These are phyloP conservation scores for Macadamia tetraphylla DNA, from an alignment of 164 flowering plant genomes.

Conservation along the genomic window DNA sequence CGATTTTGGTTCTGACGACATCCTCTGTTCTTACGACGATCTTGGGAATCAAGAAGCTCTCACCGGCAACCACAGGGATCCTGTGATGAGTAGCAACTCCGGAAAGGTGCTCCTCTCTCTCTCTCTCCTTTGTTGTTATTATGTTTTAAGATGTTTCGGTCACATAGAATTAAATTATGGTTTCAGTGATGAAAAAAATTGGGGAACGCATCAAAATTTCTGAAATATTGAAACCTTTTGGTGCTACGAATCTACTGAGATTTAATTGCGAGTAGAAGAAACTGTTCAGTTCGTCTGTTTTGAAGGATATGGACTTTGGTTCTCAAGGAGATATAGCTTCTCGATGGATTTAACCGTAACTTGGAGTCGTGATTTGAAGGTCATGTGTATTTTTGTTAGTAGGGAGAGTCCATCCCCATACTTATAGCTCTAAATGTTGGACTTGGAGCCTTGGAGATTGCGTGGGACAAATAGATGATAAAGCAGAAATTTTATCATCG, in stretches of 20 bases:
- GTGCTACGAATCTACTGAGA: neutral
- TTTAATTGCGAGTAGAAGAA: neutral
- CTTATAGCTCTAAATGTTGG: too few species aligned
- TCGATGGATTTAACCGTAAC: too few species aligned
- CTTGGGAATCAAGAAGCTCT: slow-evolving; percentile 42
- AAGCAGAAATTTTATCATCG: neutral
- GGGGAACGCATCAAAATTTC: neutral
- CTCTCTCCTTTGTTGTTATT: neutral
- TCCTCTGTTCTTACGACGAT: slow-evolving; percentile 73
- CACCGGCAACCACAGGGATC: slow-evolving; percentile 47
- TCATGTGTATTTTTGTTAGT: too few species aligned
- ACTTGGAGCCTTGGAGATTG: neutral
- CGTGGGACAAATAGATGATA: neutral
- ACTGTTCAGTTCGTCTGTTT: neutral
- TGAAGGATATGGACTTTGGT: neutral
- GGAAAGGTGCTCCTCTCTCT: slow-evolving; percentile 28
- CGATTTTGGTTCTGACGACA: slow-evolving; percentile 74
- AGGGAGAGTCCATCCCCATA: neutral
- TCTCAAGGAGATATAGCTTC: neutral
- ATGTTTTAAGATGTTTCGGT: neutral
- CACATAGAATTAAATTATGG: neutral
- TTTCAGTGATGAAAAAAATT: neutral
- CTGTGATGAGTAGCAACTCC: slow-evolving; percentile 29
- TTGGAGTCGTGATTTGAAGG: too few species aligned
- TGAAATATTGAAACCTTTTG: neutral